Conservation (phyloP, 306 rosid genomes). For the Inga laurina region DNA sequence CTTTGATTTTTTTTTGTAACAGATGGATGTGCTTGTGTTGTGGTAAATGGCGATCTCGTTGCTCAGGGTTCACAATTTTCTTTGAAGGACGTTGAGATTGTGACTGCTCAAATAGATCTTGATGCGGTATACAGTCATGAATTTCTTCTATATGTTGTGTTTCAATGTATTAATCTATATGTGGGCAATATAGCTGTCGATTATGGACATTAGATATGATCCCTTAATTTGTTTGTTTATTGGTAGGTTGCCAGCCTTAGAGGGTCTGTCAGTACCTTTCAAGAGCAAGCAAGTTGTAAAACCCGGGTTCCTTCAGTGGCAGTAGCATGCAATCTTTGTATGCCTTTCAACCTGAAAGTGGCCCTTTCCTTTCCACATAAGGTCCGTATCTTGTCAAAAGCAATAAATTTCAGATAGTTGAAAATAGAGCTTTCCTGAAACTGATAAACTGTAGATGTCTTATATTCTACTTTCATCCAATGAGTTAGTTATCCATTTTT, state of each 20-base stretch:
- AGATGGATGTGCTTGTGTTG: slow-evolving; percentile 93
- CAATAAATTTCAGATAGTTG: slow-evolving; percentile 27
- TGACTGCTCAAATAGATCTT: slow-evolving; percentile 84
- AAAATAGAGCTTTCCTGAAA: slow-evolving; percentile 15
- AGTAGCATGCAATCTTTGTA: slow-evolving; percentile 66
- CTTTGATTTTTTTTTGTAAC: slow-evolving; percentile 31
- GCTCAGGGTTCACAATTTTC: slow-evolving; percentile 99
- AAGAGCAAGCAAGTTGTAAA: slow-evolving; percentile 98
- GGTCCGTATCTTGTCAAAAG: slow-evolving; percentile 52
- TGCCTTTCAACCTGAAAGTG: slow-evolving; percentile 68
- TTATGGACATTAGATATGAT: slow-evolving; percentile 23
- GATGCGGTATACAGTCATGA: slow-evolving; percentile 71
- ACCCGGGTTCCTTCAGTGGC: slow-evolving; percentile 71
- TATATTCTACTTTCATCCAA: slow-evolving; percentile 17
- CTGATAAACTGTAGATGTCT: slow-evolving; percentile 8
- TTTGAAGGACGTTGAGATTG: slow-evolving; percentile 83
- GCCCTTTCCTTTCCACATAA: slow-evolving; percentile 71
- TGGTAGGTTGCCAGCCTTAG: slow-evolving; percentile 92
- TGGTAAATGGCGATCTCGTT: slow-evolving; percentile 86
- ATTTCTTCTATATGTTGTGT: slow-evolving; percentile 1
- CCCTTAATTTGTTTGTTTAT: slow-evolving; percentile 18
- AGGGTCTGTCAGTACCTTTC: slow-evolving; percentile 96
- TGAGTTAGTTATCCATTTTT: neutral
- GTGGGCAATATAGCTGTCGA: slow-evolving; percentile 8
- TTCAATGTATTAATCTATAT: slow-evolving; percentile 15